Evolutionary conservation across 768 basidiomycete species (phyloP).

Genomic region (Xanthoconium purpureum): DNA sequence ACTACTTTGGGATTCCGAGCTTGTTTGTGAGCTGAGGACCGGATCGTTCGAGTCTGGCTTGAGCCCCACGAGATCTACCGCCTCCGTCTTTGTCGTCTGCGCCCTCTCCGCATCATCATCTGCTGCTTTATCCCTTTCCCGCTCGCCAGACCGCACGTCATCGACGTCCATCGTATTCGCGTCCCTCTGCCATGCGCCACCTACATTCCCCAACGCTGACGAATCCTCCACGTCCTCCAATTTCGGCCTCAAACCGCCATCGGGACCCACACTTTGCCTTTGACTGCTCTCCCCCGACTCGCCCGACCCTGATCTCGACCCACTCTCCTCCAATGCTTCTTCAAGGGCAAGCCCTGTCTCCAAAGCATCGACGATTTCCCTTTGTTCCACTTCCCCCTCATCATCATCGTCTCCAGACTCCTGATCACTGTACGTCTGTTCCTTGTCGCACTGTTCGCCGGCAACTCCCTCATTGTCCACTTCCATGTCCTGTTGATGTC

Average conservation of each 20-base stretch:
- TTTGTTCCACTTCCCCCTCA: constrained; percentile 54
- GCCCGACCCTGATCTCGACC: constrained; percentile 27
- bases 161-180: constrained; percentile 37
- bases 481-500: constrained; percentile 30
- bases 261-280: constrained; percentile 27
- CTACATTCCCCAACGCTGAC: constrained; percentile 35
- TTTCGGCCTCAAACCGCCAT: constrained; percentile 41
- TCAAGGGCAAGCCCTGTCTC: constrained; percentile 53
- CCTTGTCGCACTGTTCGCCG: constrained; percentile 23
- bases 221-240: constrained; percentile 58
- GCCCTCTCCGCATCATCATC: constrained; percentile 10
- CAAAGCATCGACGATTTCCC: constrained; percentile 56
- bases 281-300: constrained; percentile 36
- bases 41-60: constrained; percentile 60
- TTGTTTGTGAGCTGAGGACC: constrained; percentile 41
- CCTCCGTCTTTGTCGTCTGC: constrained; percentile 28
- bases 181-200: constrained; percentile 17
- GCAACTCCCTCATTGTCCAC: constrained; percentile 26
- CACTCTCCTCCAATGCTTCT: constrained; percentile 50
- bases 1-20: constrained; percentile 35
- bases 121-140: constrained; percentile 23
- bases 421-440: constrained; percentile 26
- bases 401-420: constrained; percentile 58
- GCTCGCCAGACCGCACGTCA: constrained; percentile 17
- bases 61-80: constrained; percentile 36